These are phyloP conservation scores for Globisporangium canariense DNA, from an alignment of 352 stramenopile genomes.

Conservation along the genomic window DNA sequence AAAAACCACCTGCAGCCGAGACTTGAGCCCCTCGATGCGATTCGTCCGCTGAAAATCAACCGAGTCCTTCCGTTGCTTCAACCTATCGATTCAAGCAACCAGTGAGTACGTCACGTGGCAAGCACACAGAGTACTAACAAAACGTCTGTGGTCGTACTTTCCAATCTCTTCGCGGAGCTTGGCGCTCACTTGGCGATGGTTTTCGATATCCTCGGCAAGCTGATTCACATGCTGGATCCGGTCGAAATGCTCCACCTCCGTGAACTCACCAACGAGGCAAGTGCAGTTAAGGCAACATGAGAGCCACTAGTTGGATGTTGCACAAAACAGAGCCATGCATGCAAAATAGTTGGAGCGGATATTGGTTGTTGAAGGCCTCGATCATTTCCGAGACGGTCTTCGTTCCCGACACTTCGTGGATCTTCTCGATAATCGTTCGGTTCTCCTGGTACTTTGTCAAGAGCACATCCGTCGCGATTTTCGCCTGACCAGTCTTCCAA, in stretches of 20 bases:
- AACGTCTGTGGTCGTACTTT: slow-evolving; percentile 35
- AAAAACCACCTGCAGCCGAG: slow-evolving; percentile 38
- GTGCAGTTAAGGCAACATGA: slow-evolving; percentile 20
- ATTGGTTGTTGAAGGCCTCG: slow-evolving; percentile 83
- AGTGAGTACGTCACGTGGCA: not conserved
- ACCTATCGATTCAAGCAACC: slow-evolving; percentile 23
- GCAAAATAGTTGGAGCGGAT: slow-evolving; percentile 25
- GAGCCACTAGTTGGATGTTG: not conserved
- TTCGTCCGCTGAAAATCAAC: slow-evolving; percentile 77
- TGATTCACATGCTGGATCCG: slow-evolving; percentile 81
- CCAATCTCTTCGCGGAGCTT: slow-evolving; percentile 79
- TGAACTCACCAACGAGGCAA: slow-evolving; percentile 15
- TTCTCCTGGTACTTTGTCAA: slow-evolving; percentile 83
- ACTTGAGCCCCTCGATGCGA: slow-evolving; percentile 65
- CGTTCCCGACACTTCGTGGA: slow-evolving; percentile 75
- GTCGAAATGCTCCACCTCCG: slow-evolving; percentile 77
- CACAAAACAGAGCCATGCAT: slow-evolving; percentile 1
- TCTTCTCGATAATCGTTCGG: slow-evolving; percentile 76
- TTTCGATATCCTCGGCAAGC: slow-evolving; percentile 79
- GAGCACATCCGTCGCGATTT: slow-evolving; percentile 56
- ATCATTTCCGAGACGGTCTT: slow-evolving; percentile 82
- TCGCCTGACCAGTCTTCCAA: slow-evolving; percentile 68
- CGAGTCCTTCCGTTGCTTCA: slow-evolving; percentile 82
- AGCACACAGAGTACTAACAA: not conserved
- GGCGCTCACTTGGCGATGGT: slow-evolving; percentile 58